Evolutionary conservation across 768 basidiomycete genomes (phyloP), one percentile per base, ranked within the genome.

Genomic region (Collybiopsis confluens): DNA sequence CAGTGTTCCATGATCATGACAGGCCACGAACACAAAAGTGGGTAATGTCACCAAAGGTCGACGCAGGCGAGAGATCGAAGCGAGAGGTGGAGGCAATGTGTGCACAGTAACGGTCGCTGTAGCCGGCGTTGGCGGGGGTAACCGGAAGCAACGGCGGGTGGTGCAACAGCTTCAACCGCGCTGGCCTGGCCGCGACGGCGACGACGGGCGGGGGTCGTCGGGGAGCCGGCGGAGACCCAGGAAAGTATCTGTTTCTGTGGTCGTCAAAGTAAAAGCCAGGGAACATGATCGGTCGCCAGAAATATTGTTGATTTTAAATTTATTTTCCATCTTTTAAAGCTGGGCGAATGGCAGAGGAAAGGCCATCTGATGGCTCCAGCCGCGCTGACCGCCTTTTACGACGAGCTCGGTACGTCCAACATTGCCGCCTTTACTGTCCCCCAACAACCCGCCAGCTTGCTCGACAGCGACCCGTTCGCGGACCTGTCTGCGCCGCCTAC

Each of bases 381-480:
- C n/a, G n/a, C n/a, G n/a, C n/a, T n/a, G n/a, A n/a, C 50, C 45
- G 42, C 30, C 11, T 53, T 28, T 40, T 53, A 53, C 21, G 52
- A 53, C 35, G 38, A 43, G 10, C 41, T 53, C 27, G 27, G 23
- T 11, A 20, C 41, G 3, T 47, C 48, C 38, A 50, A 38, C 37
- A 43, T 42, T 30, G 40, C 16, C n/a, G 37, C 54, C 18, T 26
- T 47, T 21, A 15, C 35, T 37, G 27, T 56, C 18, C 45, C 56
- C 16, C n/a, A 20, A 43, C 43, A 21, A 46, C 45, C 41, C 28
- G n/a, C 76, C 71, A 37, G 41, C 56, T 73, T 88, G 18, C 70
- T 86, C 23, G 87, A 88, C 60, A 82, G 85, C 48, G 88, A 90
- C 60, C 88, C 88, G 1, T 90, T 90, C 60, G 88, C 88, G 20